These are phyloP conservation scores for Trichoderma semiorbis DNA, from an alignment of 2,329 filamentous ascomycete genomes.

Conservation along the genomic window DNA sequence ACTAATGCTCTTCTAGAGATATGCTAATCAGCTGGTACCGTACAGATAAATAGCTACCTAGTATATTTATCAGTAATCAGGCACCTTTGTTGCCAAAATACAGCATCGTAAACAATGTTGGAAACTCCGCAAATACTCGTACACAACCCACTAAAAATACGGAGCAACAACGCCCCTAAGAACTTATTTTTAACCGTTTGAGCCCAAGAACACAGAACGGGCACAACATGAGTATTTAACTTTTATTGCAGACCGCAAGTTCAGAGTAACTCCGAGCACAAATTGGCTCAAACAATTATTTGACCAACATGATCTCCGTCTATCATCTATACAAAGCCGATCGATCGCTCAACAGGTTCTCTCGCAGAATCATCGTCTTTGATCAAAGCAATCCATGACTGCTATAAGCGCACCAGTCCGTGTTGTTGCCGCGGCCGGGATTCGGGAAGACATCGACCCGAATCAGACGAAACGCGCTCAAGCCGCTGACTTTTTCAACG, in stretches of 20 bases:
- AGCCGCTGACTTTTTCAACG: not conserved
- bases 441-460: constrained; percentile 1
- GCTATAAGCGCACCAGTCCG: not conserved
- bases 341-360: not conserved
- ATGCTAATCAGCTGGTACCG: not conserved
- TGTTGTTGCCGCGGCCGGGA: not conserved
- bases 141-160: not conserved
- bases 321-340: not conserved
- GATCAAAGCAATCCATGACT: not conserved
- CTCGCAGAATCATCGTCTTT: not conserved
- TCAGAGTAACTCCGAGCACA: not conserved
- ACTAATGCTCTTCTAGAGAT: not conserved
- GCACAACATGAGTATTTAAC: not conserved
- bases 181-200: not conserved
- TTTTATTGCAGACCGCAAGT: not conserved
- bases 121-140: not conserved
- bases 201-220: not conserved
- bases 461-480: not conserved
- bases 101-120: not conserved
- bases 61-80: not conserved
- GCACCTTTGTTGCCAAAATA: not conserved
- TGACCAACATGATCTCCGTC: not conserved
- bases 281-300: not conserved
- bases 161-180: not conserved
- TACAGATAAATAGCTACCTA: too few species aligned